Evolutionary conservation across 345 rosid genomes (phyloP).

Genomic region (Camelina sativa): DNA sequence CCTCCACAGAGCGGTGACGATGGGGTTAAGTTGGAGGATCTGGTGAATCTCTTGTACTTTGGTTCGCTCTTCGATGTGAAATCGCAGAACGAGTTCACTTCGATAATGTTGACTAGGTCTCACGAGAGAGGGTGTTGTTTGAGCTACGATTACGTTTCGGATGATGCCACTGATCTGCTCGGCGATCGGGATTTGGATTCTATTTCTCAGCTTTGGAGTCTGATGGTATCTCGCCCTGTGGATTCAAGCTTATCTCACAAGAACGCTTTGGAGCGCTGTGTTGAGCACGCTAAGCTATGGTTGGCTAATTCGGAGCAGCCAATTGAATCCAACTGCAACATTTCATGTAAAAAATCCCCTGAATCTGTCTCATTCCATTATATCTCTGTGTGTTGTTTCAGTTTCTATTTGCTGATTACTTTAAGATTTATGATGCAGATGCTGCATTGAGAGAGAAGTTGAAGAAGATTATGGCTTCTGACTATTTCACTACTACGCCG

Average conservation of each 20-base stretch:
- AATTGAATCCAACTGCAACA: constrained; percentile 54
- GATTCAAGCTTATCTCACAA: constrained; percentile 80
- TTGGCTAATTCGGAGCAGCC: constrained; percentile 67
- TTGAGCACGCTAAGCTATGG: constrained; percentile 81
- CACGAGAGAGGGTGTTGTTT: constrained; percentile 92
- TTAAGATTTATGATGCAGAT: constrained; percentile 51
- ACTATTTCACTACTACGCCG: constrained; percentile 80
- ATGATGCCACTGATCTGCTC: constrained; percentile 88
- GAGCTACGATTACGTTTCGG: constrained; percentile 89
- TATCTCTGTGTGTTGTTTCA: not conserved
- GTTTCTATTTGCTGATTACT: not conserved
- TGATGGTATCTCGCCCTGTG: constrained; percentile 77
- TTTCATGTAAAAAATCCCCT: constrained; percentile 56
- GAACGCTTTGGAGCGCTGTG: constrained; percentile 73
- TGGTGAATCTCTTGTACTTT: constrained; percentile 76
- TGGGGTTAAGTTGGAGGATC: constrained; percentile 54
- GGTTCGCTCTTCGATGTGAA: constrained; percentile 83
- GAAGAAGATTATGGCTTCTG: constrained; percentile 82
- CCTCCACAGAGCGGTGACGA: constrained; percentile 19
- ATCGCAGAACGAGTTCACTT: constrained; percentile 75
- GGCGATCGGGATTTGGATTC: constrained; percentile 81
- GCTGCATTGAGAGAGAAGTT: constrained; percentile 75
- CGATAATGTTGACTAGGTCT: constrained; percentile 78
- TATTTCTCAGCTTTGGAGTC: constrained; percentile 64
- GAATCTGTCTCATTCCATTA: not conserved